Conservation (phyloP, 306 rosid species). For the Herpetospermum pedunculosum region DNA sequence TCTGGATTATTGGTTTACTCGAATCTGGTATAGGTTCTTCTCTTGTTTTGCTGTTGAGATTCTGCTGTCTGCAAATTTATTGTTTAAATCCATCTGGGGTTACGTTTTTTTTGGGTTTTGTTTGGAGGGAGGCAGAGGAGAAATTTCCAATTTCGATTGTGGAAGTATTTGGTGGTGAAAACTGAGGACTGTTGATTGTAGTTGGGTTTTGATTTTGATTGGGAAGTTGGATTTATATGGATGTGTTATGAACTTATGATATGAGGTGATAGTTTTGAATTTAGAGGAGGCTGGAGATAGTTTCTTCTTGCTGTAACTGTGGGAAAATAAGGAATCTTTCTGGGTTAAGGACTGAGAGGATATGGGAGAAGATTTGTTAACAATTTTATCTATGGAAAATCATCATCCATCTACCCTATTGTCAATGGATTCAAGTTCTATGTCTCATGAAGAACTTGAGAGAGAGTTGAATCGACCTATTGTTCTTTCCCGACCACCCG, state of each 20-base stretch:
- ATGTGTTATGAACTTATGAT: too few relatives aligned
- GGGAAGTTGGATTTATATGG: not conserved
- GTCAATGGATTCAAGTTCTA: slow-evolving; percentile 28
- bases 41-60: not conserved
- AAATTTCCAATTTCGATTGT: not conserved
- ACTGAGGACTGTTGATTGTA: not conserved
- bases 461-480: slow-evolving; percentile 15
- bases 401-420: slow-evolving; percentile 26
- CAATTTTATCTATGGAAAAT: slow-evolving; percentile 26
- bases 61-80: not conserved
- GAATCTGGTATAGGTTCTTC: not conserved
- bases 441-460: slow-evolving; percentile 23
- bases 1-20: not conserved
- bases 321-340: not conserved
- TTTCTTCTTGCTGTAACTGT: not conserved
- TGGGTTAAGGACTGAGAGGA: not conserved
- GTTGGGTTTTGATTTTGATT: not conserved
- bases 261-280: not conserved
- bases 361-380: slow-evolving; percentile 30
- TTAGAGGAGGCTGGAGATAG: not conserved
- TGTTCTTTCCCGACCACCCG: slow-evolving; percentile 23
- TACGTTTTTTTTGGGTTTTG: not conserved
- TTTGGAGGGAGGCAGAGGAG: not conserved
- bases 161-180: not conserved
- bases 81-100: not conserved